Conservation (phyloP, 768 basidiomycete genomes). For the Cystofilobasidium macerans region DNA sequence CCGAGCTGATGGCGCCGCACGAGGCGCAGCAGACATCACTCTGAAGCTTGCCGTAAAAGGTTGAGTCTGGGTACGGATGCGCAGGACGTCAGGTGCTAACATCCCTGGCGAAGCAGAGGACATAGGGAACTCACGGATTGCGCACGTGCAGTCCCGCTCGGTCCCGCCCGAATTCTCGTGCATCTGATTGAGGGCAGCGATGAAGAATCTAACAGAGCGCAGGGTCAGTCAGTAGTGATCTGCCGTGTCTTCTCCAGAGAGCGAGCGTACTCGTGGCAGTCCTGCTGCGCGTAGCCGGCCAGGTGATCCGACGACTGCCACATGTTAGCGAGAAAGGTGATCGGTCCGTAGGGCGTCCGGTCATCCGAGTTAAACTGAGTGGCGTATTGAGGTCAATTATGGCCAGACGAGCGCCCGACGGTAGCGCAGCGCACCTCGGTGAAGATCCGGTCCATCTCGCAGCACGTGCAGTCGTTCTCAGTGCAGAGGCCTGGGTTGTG, state of each 20-base stretch:
- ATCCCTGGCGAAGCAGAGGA: not conserved
- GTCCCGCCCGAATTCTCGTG: slow-evolving; percentile 63
- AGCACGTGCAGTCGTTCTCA: slow-evolving; percentile 64
- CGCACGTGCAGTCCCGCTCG: slow-evolving; percentile 49
- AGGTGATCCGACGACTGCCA: slow-evolving; percentile 64
- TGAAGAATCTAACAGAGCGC: slow-evolving; percentile 31
- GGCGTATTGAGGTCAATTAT: not conserved
- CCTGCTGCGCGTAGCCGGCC: slow-evolving; percentile 86
- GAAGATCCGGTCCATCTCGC: slow-evolving; percentile 71
- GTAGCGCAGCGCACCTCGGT: slow-evolving; percentile 37
- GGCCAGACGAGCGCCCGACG: not conserved
- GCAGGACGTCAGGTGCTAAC: too few relatives aligned
- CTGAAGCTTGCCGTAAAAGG: slow-evolving; percentile 74
- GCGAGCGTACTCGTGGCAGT: slow-evolving; percentile 77
- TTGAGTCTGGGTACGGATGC: slow-evolving; percentile 47
- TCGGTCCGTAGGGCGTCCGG: slow-evolving; percentile 60
- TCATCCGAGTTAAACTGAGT: slow-evolving; percentile 45
- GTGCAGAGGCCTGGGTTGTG: slow-evolving; percentile 52
- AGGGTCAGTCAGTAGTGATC: not conserved
- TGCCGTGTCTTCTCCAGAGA: too few relatives aligned
- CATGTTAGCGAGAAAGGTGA: slow-evolving; percentile 66
- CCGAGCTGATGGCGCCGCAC: slow-evolving; percentile 65
- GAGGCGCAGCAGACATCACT: slow-evolving; percentile 81
- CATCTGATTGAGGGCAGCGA: slow-evolving; percentile 63
- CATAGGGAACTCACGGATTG: slow-evolving; percentile 47